Evolutionary conservation across 495 filamentous ascomycete genomes (phyloP).

Genomic region (Trichocladium antarcticum): DNA sequence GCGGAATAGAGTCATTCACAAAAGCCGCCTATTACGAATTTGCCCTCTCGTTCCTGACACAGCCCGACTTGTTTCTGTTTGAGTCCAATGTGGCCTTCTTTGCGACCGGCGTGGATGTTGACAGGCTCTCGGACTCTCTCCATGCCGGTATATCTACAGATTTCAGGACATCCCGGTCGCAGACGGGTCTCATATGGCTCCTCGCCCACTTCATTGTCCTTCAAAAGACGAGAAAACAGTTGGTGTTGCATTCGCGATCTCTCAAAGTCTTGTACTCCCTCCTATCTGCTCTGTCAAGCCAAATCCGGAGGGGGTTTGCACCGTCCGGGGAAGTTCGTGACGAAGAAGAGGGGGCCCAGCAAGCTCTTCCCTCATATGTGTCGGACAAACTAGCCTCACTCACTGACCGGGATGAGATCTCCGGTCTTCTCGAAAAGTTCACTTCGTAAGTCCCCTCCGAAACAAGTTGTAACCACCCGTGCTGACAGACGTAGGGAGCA

Average conservation of each 20-base stretch:
- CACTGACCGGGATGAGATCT: conserved; percentile 32
- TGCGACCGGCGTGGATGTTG: conserved; percentile 14
- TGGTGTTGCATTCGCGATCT: conserved; percentile 8
- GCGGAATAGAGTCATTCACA: conserved; percentile 8
- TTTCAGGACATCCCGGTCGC: conserved; percentile 11
- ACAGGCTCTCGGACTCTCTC: conserved; percentile 21
- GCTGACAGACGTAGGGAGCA: conserved; percentile 22
- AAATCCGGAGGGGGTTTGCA: conserved; percentile 17
- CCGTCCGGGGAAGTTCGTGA: conserved; percentile 3
- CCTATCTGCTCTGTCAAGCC: conserved; percentile 17
- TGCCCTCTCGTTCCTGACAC: conserved; percentile 30
- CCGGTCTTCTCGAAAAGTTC: conserved; percentile 29
- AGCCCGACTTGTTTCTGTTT: conserved; percentile 14
- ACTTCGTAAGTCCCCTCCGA: conserved; percentile 24
- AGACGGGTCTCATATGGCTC: conserved; percentile 53
- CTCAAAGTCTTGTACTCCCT: conserved; percentile 20
- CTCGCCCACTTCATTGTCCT: conserved; percentile 73
- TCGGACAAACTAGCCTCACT: conserved; percentile 26
- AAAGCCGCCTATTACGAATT: conserved; percentile 28
- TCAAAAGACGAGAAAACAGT: conserved; percentile 37
- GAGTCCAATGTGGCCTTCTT: conserved; percentile 15
- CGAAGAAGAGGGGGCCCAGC: conserved; percentile 1
- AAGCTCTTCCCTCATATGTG: conserved; percentile 25
- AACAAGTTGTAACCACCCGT: conserved; percentile 4
- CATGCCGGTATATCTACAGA: conserved; percentile 1